Conservation (phyloP, 78 protist genomes). For the Dictyostelium capitatum region DNA sequence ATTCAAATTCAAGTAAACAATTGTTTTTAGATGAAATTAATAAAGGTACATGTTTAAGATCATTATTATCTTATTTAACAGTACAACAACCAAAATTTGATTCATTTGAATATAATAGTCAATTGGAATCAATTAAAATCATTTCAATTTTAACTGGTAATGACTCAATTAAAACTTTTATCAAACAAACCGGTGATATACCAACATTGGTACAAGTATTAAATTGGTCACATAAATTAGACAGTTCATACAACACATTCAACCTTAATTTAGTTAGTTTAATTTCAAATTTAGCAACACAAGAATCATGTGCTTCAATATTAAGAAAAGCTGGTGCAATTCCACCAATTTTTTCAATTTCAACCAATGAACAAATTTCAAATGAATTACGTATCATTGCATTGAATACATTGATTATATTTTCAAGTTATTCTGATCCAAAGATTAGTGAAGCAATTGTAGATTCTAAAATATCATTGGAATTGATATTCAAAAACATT, state of each 20-base stretch:
- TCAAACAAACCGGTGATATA: slow-evolving; percentile 75
- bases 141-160: slow-evolving; percentile 52
- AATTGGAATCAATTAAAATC: slow-evolving; percentile 42
- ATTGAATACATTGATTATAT: slow-evolving; percentile 59
- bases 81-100: slow-evolving; percentile 1
- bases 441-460: slow-evolving; percentile 71
- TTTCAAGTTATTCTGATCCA: slow-evolving; percentile 64
- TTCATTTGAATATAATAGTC: slow-evolving; percentile 35
- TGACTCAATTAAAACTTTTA: slow-evolving; percentile 50
- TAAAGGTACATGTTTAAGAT: slow-evolving; percentile 48
- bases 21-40: slow-evolving; percentile 29
- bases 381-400: slow-evolving; percentile 38
- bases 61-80: slow-evolving; percentile 28
- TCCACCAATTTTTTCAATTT: slow-evolving; percentile 24
- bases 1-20: neutral
- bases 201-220: slow-evolving; percentile 40
- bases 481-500: slow-evolving; percentile 24
- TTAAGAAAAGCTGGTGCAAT: slow-evolving; percentile 50
- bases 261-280: slow-evolving; percentile 10
- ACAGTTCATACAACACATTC: neutral
- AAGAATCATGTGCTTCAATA: slow-evolving; percentile 65
- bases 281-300: slow-evolving; percentile 62
- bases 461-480: slow-evolving; percentile 37
- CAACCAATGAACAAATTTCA: slow-evolving; percentile 4
- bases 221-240: slow-evolving; percentile 35